phyloP scores from a whole-genome alignment of 2,329 filamentous ascomycete genomes.

The Trichophyton schoenleinii region DNA sequence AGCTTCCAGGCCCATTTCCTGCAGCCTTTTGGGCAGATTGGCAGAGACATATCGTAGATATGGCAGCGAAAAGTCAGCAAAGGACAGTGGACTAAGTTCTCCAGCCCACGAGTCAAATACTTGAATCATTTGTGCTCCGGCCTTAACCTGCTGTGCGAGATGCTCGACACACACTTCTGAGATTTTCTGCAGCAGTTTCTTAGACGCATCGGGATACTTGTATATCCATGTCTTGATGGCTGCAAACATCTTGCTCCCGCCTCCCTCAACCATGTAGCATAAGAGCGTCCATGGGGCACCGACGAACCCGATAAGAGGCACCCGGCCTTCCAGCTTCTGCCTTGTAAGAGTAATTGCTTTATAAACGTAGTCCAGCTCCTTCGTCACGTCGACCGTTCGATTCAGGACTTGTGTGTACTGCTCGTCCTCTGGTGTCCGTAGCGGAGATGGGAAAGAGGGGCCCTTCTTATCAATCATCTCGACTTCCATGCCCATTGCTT shows the following conservation, averaged over 20 bases:
- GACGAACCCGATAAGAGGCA: constrained; percentile 91
- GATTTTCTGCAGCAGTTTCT: constrained; percentile 78
- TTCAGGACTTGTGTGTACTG: constrained; percentile 71
- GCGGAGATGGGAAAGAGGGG: constrained; percentile 79
- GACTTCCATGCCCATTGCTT: constrained; percentile 96
- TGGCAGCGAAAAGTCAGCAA: constrained; percentile 73
- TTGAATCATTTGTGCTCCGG: constrained; percentile 89
- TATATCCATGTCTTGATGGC: constrained; percentile 96
- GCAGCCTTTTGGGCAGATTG: constrained; percentile 61
- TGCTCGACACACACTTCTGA: constrained; percentile 91
- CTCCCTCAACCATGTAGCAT: constrained; percentile 98
- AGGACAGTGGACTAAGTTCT: constrained; percentile 73
- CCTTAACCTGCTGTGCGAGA: constrained; percentile 78
- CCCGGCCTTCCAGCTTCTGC: constrained; percentile 72
- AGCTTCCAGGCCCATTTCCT: constrained; percentile 59
- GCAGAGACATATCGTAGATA: constrained; percentile 75
- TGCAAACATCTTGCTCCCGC: constrained; percentile 87
- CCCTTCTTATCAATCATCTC: constrained; percentile 98
- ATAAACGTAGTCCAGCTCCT: constrained; percentile 87
- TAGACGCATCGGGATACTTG: constrained; percentile 67
- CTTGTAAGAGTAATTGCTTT: constrained; percentile 85
- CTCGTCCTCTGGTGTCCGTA: constrained; percentile 64
- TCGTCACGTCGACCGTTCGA: constrained; percentile 68
- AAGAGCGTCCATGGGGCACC: constrained; percentile 93
- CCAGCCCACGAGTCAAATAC: constrained; percentile 98